Evolutionary conservation across 192 early-diverging fungal genomes (phyloP).

Genomic region (Linnemannia schmuckeri): DNA sequence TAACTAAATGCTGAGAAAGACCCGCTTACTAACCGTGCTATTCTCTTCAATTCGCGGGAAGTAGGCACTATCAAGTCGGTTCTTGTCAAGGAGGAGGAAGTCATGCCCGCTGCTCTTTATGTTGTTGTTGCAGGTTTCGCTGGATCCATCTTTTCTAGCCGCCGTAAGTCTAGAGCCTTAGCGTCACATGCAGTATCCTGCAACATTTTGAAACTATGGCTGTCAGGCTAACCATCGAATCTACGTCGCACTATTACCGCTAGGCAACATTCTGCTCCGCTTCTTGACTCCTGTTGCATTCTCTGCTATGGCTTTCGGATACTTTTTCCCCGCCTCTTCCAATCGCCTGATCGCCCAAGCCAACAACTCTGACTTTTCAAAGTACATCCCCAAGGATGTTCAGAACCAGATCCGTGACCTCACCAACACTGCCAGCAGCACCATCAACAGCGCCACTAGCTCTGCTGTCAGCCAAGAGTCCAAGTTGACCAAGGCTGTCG

Average conservation of each 20-base stretch:
- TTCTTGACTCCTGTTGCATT: slow-evolving; percentile 49
- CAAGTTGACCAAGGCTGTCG: slow-evolving; percentile 35
- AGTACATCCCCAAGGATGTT: slow-evolving; percentile 46
- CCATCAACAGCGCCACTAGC: slow-evolving; percentile 5
- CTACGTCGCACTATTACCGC: neutral
- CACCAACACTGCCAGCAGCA: slow-evolving; percentile 10
- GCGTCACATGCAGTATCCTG: neutral
- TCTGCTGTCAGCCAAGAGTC: slow-evolving; percentile 6
- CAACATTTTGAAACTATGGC: neutral
- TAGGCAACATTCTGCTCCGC: slow-evolving; percentile 52
- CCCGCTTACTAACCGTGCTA: no score
- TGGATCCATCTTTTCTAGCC: slow-evolving; percentile 47
- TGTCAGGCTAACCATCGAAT: neutral
- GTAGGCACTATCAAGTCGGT: slow-evolving; percentile 53
- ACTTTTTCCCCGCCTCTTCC: slow-evolving; percentile 52
- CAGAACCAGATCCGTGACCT: slow-evolving; percentile 53
- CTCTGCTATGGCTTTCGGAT: slow-evolving; percentile 54
- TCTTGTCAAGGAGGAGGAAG: slow-evolving; percentile 55
- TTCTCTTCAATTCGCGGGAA: neutral
- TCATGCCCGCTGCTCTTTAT: slow-evolving; percentile 55
- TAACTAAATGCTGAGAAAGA: neutral
- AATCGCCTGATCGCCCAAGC: slow-evolving; percentile 50
- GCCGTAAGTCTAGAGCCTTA: slow-evolving; percentile 26
- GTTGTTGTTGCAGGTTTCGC: slow-evolving; percentile 55
- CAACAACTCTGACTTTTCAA: slow-evolving; percentile 46